These are phyloP conservation scores for Tetracladium setigerum DNA, from an alignment of 495 filamentous ascomycete species.

Conservation along the genomic window DNA sequence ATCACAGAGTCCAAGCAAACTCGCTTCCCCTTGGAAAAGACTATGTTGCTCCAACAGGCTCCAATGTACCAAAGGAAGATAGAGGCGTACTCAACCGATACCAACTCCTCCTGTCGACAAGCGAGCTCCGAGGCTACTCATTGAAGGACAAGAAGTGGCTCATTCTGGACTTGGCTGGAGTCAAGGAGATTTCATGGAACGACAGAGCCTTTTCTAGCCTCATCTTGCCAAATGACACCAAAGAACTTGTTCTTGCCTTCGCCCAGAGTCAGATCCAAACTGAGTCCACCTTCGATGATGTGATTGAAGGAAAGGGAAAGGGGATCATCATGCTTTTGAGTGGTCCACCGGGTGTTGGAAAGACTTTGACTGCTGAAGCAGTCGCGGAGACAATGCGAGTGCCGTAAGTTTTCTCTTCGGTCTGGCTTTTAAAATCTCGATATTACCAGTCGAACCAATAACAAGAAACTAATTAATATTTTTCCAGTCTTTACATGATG, in stretches of 20 bases:
- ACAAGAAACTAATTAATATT: slow-evolving; percentile 40
- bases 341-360: slow-evolving; percentile 77
- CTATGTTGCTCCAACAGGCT: slow-evolving; percentile 11
- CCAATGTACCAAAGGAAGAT: slow-evolving; percentile 41
- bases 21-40: slow-evolving; percentile 1
- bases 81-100: slow-evolving; percentile 74
- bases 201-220: slow-evolving; percentile 65
- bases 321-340: slow-evolving; percentile 68
- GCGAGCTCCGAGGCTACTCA: slow-evolving; percentile 73
- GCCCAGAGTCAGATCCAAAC: slow-evolving; percentile 71
- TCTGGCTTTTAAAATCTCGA: slow-evolving; percentile 28
- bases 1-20: background rate
- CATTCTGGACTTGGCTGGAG: slow-evolving; percentile 70
- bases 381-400: slow-evolving; percentile 73
- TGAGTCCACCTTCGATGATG: slow-evolving; percentile 71
- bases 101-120: slow-evolving; percentile 76
- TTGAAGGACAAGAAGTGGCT: slow-evolving; percentile 85
- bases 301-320: slow-evolving; percentile 68
- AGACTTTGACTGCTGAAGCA: slow-evolving; percentile 80
- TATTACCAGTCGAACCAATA: slow-evolving; percentile 29
- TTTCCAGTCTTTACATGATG: slow-evolving; percentile 81
- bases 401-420: no score
- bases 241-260: slow-evolving; percentile 68
- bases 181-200: slow-evolving; percentile 75
- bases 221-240: slow-evolving; percentile 63